Conservation (phyloP, 306 rosid genomes). For the Quercus ilex region DNA sequence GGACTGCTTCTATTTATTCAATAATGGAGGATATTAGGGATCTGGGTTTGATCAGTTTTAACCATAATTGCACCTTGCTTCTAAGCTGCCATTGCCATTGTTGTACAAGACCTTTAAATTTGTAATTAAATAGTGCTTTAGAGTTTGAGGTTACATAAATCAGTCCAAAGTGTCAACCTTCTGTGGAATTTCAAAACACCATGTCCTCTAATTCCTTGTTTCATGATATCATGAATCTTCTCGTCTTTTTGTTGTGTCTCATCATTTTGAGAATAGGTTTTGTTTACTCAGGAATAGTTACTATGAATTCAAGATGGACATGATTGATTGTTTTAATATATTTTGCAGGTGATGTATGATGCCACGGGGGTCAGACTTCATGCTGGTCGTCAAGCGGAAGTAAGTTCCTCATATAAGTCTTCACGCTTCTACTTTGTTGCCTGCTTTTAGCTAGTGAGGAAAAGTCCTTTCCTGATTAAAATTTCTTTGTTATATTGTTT, state of each 20-base stretch:
- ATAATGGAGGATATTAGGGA: background rate
- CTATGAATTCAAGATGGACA: background rate
- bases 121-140: background rate
- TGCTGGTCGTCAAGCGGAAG: conserved; percentile 97
- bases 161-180: background rate
- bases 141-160: background rate
- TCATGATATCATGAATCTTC: background rate
- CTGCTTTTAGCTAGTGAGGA: background rate
- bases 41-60: background rate
- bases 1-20: conserved; percentile 2
- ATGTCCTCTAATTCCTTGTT: background rate
- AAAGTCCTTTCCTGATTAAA: background rate
- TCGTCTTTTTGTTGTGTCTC: background rate
- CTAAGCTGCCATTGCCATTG: background rate
- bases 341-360: conserved; percentile 89
- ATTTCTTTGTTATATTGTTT: conserved; percentile 13
- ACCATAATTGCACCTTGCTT: background rate
- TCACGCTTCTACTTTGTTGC: background rate
- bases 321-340: conserved; percentile 7
- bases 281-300: background rate
- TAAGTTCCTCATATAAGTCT: conserved; percentile 30
- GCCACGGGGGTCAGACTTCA: conserved; percentile 96
- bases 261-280: background rate
- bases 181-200: background rate
- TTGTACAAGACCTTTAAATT: background rate